A percentile compares a stretch with the other conserved stretches of the same genome.
These are phyloP conservation scores for Colletotrichum sp. DNA, from an alignment of 2,329 filamentous ascomycete species.

Conservation along the genomic window DNA sequence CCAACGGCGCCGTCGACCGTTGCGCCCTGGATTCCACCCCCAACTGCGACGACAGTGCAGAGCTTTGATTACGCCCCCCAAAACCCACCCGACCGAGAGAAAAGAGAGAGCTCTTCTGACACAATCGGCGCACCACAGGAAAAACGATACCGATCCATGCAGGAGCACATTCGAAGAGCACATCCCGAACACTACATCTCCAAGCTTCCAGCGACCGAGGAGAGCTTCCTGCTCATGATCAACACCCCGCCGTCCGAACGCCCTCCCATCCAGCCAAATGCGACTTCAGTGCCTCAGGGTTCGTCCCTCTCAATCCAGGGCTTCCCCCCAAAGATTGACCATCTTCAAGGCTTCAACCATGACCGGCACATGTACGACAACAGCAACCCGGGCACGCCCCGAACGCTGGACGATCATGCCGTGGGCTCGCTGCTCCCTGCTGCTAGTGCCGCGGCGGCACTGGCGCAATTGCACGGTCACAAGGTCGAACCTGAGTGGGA, in stretches of 20 bases:
- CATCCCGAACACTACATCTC: constrained; percentile 98
- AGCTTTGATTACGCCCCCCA: constrained; percentile 6
- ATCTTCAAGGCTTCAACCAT: constrained; percentile 54
- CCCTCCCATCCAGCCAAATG: constrained; percentile 33
- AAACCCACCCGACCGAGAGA: neutral
- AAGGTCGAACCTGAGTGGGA: constrained; percentile 80
- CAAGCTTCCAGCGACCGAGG: constrained; percentile 96
- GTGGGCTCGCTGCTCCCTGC: constrained; percentile 68
- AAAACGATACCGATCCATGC: constrained; percentile 97
- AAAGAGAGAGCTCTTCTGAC: constrained; percentile 24
- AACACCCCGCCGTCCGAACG: constrained; percentile 75
- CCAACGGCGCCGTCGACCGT: neutral
- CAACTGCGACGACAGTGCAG: neutral
- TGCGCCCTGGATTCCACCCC: neutral
- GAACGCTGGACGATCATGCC: constrained; percentile 72
- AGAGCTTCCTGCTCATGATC: constrained; percentile 97
- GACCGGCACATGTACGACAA: constrained; percentile 71
- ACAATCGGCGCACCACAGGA: constrained; percentile 60
- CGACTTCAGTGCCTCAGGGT: constrained; percentile 24
- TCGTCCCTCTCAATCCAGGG: constrained; percentile 23
- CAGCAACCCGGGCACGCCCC: constrained; percentile 71
- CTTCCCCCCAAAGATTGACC: constrained; percentile 25
- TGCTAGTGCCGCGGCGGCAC: constrained; percentile 81
- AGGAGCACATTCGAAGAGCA: constrained; percentile 97
- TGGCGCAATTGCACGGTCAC: constrained; percentile 82